Conservation (phyloP, 208 protist species). For the Leishmania guyanensis region DNA sequence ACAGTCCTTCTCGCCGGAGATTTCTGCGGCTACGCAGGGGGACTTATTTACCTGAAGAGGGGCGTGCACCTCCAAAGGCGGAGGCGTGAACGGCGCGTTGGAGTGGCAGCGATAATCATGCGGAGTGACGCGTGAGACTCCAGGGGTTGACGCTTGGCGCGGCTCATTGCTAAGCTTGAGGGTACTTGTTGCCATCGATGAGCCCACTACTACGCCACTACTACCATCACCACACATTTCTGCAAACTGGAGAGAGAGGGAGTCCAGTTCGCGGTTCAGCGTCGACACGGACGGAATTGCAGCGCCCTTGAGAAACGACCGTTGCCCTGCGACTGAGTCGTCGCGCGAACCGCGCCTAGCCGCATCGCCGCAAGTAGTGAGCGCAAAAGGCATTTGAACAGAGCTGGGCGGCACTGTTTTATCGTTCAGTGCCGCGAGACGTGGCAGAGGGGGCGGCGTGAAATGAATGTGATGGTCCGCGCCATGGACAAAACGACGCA, state of each 20-base stretch:
- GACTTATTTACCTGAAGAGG: background rate
- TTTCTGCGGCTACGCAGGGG: background rate
- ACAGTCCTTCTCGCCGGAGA: background rate
- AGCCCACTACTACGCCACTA: background rate
- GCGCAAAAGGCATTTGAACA: background rate
- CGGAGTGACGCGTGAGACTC: background rate
- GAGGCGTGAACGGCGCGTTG: background rate
- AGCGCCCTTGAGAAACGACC: background rate
- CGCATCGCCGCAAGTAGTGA: background rate
- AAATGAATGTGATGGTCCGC: background rate
- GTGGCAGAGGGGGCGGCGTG: background rate
- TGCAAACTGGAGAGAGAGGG: constrained; percentile 23
- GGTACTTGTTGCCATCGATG: background rate
- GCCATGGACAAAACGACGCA: constrained; percentile 15
- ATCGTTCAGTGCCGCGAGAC: background rate
- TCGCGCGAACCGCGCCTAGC: background rate
- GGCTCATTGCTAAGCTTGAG: background rate
- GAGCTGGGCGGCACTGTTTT: background rate
- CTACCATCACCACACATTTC: constrained; percentile 1
- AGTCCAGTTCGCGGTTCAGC: constrained; percentile 26
- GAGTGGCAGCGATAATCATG: constrained; percentile 9
- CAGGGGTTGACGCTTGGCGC: constrained; percentile 25
- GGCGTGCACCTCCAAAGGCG: background rate
- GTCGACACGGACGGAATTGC: constrained; percentile 22
- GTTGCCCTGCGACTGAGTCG: background rate